A percentile compares a stretch with the other conserved stretches of the same genome.
Evolutionary conservation across 805 yeast genomes (phyloP).

Genomic region (Suhomyces sp.): DNA sequence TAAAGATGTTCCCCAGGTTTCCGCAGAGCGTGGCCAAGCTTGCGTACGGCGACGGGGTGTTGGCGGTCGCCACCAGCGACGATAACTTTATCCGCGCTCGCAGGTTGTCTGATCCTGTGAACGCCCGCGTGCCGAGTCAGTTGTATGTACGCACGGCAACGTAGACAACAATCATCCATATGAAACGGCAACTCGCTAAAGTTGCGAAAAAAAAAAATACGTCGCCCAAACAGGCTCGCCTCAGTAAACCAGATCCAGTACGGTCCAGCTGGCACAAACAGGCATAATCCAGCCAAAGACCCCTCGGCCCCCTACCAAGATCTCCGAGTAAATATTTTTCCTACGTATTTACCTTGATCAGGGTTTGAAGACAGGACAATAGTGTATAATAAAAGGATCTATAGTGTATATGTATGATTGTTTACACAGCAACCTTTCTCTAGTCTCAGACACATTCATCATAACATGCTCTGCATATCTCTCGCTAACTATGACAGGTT

Average conservation of each 20-base stretch:
- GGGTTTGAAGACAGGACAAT: no score
- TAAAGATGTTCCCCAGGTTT: constrained; percentile 39
- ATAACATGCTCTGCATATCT: not conserved
- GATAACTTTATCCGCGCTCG: constrained; percentile 36
- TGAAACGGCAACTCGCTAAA: not conserved
- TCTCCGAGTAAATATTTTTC: no score
- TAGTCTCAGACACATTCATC: not conserved
- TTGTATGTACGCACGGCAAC: constrained; percentile 7
- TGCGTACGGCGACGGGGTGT: constrained; percentile 15
- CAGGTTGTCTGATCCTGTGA: constrained; percentile 10
- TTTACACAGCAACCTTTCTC: not conserved
- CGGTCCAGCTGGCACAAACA: not conserved
- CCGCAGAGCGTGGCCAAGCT: constrained; percentile 24
- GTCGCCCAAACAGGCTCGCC: not conserved
- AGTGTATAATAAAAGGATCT: no score
- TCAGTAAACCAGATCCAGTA: not conserved
- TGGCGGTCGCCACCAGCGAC: constrained; percentile 43
- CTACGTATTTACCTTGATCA: no score
- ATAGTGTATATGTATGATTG: not conserved
- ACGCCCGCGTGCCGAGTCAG: constrained; percentile 7
- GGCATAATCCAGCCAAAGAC: not conserved
- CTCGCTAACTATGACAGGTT: not conserved
- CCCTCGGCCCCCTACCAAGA: no score
- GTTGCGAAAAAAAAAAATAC: not conserved
- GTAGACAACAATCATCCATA: not conserved